phyloP scores from a whole-genome alignment of 1,284 basidiomycete species.

The Heliocybe sulcata region DNA sequence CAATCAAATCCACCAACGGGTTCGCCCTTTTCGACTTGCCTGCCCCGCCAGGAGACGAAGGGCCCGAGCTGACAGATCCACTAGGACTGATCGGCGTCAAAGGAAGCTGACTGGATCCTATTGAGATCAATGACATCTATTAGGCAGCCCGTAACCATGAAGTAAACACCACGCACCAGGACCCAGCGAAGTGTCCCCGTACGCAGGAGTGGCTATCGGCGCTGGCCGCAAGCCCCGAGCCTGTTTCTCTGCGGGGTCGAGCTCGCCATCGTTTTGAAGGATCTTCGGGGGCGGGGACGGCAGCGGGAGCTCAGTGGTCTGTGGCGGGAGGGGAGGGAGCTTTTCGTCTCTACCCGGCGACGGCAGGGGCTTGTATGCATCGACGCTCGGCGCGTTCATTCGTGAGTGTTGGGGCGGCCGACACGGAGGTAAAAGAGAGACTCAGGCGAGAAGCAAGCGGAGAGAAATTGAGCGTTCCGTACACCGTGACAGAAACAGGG shows the following conservation, averaged over 20 bases:
- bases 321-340: constrained; percentile 27
- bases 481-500: not conserved
- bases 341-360: constrained; percentile 24
- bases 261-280: constrained; percentile 8
- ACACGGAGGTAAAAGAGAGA: constrained; percentile 7
- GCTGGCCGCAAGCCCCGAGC: constrained; percentile 12
- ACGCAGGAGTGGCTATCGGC: constrained; percentile 23
- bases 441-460: constrained; percentile 9
- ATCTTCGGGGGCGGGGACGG: constrained; percentile 30
- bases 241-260: constrained; percentile 9
- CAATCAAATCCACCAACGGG: constrained; percentile 87
- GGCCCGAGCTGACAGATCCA: constrained; percentile 10
- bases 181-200: constrained; percentile 6
- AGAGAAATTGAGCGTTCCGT: not conserved
- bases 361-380: constrained; percentile 21
- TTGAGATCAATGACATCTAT: not conserved
- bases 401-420: constrained; percentile 1
- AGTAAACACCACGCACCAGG: not conserved
- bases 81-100: constrained; percentile 29
- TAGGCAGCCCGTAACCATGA: not conserved
- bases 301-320: constrained; percentile 12
- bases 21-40: constrained; percentile 61
- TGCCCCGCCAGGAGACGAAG: constrained; percentile 24
- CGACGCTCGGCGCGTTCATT: constrained; percentile 16
- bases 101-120: constrained; percentile 17